Evolutionary conservation across 2,329 filamentous ascomycete genomes (phyloP), one percentile per base, ranked within the genome.

Genomic region (Monilinia laxa): DNA sequence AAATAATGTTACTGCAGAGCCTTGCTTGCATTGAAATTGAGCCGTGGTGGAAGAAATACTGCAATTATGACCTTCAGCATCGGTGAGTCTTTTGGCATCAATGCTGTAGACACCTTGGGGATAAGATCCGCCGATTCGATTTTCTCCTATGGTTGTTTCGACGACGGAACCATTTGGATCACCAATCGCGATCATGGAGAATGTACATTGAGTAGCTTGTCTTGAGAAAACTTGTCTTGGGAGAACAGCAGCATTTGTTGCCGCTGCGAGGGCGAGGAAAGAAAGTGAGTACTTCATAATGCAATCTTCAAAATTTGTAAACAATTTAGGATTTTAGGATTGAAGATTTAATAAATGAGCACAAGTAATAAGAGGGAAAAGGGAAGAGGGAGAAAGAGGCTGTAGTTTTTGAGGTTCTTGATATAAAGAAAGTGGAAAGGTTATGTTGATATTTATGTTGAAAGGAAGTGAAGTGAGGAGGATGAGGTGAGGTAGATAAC

Each of bases 111-210:
- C 42, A 4, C 66, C 71, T 63, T 70, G 69, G 35, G 71, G 70
- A 60, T 70, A 73, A 11, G 45, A 55, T 9, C 72, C 72, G 20
- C 70, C 71, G 47, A 75, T 70, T 57, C 70, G 71, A 52, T 70
- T 71, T 66, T 74, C 68, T 18, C 74, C 74, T 18, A 72, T 70
- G 2, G 70, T 68, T 38, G 70, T 68, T 62, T 73, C 69, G 18
- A 67, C 62, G 4, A 74, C 63, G 0, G 60, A 65, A 31, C 70
- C 72, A 14, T 72, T 71, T 20, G 70, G 60, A n/a, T 62, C 55
- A 25, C 73, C 73, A 11, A 70, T 40, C 1, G 73, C 74, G 12
- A 55, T 65, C 62, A 75, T 67, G 38, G 64, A 67, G 68, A 76
- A 75, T 63, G 68, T 70, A 68, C 74, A 76, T 62, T 68, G 67